Evolutionary conservation across 768 basidiomycete genomes (phyloP).

Genomic region (Russula sp.): DNA sequence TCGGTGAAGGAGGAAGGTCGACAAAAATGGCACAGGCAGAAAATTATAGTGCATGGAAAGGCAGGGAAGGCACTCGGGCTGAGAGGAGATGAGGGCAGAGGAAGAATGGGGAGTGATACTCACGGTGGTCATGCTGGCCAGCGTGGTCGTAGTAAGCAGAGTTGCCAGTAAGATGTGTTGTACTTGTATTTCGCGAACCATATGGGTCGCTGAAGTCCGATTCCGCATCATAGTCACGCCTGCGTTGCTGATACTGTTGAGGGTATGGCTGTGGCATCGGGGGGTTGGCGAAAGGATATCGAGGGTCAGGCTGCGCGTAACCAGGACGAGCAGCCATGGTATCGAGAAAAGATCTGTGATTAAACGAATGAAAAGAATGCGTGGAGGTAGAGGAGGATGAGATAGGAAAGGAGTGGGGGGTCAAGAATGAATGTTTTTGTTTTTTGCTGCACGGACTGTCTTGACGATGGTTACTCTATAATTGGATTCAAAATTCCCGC

Average conservation of each 20-base stretch:
- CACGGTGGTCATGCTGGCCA: conserved; percentile 30
- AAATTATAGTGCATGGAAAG: background rate
- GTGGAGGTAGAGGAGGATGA: background rate
- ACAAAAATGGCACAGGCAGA: background rate
- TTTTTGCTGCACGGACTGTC: background rate
- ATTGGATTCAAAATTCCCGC: background rate
- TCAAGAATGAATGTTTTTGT: conserved; percentile 9
- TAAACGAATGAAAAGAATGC: conserved; percentile 14
- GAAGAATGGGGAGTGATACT: conserved; percentile 2
- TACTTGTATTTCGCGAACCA: conserved; percentile 29
- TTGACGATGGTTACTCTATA: background rate
- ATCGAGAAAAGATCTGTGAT: conserved; percentile 18
- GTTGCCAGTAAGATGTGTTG: conserved; percentile 23
- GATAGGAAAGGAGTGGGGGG: conserved; percentile 26
- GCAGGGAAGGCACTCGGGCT: conserved; percentile 1
- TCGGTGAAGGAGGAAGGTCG: background rate
- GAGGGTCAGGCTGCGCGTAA: conserved; percentile 36
- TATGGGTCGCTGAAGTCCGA: conserved; percentile 31
- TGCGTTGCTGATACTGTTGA: conserved; percentile 20
- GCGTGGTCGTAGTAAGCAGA: conserved; percentile 26
- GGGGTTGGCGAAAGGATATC: conserved; percentile 37
- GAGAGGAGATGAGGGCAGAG: background rate
- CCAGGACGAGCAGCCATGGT: conserved; percentile 40
- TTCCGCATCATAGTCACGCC: conserved; percentile 32
- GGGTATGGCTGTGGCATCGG: conserved; percentile 32